Evolutionary conservation across 108 stramenopile species (phyloP).

Genomic region (Skeletonema tropicum): DNA sequence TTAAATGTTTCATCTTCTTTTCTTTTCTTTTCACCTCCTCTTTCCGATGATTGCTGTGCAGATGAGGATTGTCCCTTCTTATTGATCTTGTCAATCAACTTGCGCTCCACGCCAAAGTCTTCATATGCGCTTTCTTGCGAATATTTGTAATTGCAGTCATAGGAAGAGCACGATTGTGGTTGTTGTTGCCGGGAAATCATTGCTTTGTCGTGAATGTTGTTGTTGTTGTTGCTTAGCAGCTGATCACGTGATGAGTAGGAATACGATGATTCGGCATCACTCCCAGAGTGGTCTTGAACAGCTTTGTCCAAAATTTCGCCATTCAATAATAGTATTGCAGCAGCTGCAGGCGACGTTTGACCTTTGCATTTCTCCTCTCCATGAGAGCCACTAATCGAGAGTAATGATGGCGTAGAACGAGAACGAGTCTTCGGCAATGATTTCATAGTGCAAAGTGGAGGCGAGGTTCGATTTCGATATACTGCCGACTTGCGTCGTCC

Average conservation of each 20-base stretch:
- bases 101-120: conserved; percentile 21
- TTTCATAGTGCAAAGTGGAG: neutral
- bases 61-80: neutral
- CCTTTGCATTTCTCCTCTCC: neutral
- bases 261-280: neutral
- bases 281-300: neutral
- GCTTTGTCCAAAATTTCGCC: neutral
- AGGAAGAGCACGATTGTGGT: neutral
- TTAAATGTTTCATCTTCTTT: conserved; percentile 6
- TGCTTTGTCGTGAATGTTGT: neutral
- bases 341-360: neutral
- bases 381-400: neutral
- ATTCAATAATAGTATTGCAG: neutral
- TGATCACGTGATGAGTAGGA: neutral
- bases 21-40: neutral
- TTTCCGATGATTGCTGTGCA: neutral
- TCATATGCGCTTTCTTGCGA: conserved; percentile 8
- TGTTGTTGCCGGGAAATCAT: neutral
- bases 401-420: neutral
- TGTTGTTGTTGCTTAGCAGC: neutral
- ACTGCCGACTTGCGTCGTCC: neutral
- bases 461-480: neutral
- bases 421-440: neutral
- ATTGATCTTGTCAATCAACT: conserved; percentile 3
- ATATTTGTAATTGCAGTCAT: conserved; percentile 19